Evolutionary conservation across 257 asterid genomes (phyloP).

Genomic region (Cinchona pubescens): DNA sequence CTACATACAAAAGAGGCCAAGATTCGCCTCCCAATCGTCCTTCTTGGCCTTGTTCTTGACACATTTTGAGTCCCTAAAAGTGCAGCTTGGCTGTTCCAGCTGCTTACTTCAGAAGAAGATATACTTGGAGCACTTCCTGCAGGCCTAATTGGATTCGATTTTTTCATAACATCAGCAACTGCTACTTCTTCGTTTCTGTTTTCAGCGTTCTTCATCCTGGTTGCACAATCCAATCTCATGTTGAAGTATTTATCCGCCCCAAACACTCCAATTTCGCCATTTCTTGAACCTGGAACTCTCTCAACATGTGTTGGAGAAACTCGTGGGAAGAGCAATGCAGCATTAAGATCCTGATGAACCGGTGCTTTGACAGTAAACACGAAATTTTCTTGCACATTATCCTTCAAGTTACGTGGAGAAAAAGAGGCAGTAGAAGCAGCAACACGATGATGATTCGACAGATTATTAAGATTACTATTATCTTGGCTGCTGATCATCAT

Average conservation of each 20-base stretch:
- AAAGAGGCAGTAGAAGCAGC: conserved; percentile 50
- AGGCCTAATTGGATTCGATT: conserved; percentile 15
- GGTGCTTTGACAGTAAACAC: conserved; percentile 44
- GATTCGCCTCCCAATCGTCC: conserved; percentile 28
- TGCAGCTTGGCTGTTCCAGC: conserved; percentile 50
- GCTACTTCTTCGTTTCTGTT: conserved; percentile 4
- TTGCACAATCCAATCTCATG: conserved; percentile 47
- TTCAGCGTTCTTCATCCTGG: conserved; percentile 10
- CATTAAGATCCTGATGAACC: conserved; percentile 37
- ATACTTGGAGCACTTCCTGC: conserved; percentile 49
- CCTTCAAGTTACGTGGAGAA: conserved; percentile 31
- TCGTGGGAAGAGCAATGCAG: conserved; percentile 40
- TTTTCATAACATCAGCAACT: conserved; percentile 7
- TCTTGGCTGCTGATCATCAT: too few species aligned
- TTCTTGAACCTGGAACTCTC: conserved; percentile 29
- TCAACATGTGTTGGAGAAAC: conserved; percentile 8
- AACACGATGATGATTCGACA: conserved; percentile 26
- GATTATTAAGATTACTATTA: too few species aligned
- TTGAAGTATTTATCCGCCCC: conserved; percentile 84
- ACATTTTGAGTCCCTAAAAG: conserved; percentile 24
- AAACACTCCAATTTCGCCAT: conserved; percentile 61
- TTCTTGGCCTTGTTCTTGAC: conserved; percentile 40
- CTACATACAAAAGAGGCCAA: conserved; percentile 48
- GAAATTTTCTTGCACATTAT: conserved; percentile 39
- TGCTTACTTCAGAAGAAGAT: conserved; percentile 54